These are phyloP conservation scores for Collybiopsis luxurians DNA, from an alignment of 768 basidiomycete genomes.

Conservation along the genomic window DNA sequence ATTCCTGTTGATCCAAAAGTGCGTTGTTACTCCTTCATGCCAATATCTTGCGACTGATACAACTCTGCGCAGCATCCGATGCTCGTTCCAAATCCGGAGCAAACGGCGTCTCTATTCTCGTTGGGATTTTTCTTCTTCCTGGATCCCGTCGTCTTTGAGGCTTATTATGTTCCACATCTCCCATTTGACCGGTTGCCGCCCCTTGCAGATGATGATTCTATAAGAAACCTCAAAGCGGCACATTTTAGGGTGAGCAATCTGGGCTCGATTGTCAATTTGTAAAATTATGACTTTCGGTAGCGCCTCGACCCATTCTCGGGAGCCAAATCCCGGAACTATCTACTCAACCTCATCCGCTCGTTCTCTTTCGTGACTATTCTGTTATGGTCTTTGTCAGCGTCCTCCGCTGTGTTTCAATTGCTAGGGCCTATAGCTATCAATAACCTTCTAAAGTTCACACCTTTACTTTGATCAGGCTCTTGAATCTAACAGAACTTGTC, in stretches of 20 bases:
- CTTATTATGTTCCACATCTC: constrained; percentile 6
- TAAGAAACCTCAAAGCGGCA: constrained; percentile 13
- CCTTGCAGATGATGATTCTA: constrained; percentile 58
- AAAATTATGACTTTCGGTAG: constrained; percentile 1
- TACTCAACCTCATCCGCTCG: constrained; percentile 40
- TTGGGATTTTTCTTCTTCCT: constrained; percentile 30
- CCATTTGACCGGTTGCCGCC: constrained; percentile 41
- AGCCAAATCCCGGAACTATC: constrained; percentile 39
- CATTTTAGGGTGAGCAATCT: constrained; percentile 4
- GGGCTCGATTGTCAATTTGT: not conserved
- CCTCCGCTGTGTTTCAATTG: constrained; percentile 24
- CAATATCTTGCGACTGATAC: constrained; percentile 9
- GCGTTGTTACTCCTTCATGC: not conserved
- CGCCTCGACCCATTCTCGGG: constrained; percentile 38
- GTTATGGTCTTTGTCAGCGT: constrained; percentile 23
- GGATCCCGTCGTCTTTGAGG: constrained; percentile 7
- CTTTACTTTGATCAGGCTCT: not conserved
- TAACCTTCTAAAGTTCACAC: constrained; percentile 32
- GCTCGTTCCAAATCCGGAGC: constrained; percentile 22
- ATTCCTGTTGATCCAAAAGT: constrained; percentile 41
- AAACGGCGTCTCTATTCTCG: constrained; percentile 31
- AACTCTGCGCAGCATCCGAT: constrained; percentile 8
- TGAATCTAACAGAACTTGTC: not conserved
- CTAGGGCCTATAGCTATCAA: constrained; percentile 39
- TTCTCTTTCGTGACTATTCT: constrained; percentile 30